Evolutionary conservation across 345 rosid genomes (phyloP).

Genomic region (Lepidium aucheri): DNA sequence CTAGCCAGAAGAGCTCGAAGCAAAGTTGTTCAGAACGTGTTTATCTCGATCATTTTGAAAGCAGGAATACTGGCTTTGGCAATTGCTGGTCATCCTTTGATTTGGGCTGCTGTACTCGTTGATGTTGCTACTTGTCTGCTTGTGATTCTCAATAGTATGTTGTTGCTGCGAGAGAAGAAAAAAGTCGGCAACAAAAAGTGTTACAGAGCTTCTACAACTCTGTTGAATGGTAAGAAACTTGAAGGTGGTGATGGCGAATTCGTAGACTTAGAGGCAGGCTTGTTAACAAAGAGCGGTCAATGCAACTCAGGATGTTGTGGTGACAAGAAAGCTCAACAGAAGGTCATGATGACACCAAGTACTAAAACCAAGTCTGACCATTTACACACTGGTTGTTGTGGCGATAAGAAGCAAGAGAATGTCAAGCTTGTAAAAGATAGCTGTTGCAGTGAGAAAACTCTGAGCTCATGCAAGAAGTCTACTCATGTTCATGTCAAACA

Average conservation of each 20-base stretch:
- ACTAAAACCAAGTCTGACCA: conserved; percentile 2
- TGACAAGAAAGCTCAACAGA: conserved; percentile 17
- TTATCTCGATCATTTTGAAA: conserved; percentile 51
- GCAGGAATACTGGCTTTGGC: conserved; percentile 62
- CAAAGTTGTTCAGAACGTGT: conserved; percentile 58
- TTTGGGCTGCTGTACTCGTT: conserved; percentile 91
- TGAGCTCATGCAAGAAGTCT: conserved; percentile 25
- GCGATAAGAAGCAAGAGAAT: conserved; percentile 8
- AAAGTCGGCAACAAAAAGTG: conserved; percentile 11
- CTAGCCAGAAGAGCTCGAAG: conserved; percentile 52
- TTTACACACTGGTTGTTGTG: conserved; percentile 21
- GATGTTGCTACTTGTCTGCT: conserved; percentile 89
- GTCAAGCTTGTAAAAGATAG: conserved; percentile 9
- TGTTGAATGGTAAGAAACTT: conserved; percentile 6
- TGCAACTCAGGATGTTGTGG: conserved; percentile 26
- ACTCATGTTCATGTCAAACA: conserved; percentile 11
- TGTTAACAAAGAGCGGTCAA: conserved; percentile 20
- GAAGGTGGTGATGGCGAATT: conserved; percentile 11
- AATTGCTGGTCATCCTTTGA: conserved; percentile 66
- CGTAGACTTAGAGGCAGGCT: conserved; percentile 25
- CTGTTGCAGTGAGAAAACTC: conserved; percentile 9
- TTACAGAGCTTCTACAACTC: conserved; percentile 14
- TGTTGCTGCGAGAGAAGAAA: conserved; percentile 36
- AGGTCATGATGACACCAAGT: conserved; percentile 4
- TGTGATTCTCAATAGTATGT: conserved; percentile 83